phyloP scores from a whole-genome alignment of 495 filamentous ascomycete species.

The Penicilliopsis zonata region DNA sequence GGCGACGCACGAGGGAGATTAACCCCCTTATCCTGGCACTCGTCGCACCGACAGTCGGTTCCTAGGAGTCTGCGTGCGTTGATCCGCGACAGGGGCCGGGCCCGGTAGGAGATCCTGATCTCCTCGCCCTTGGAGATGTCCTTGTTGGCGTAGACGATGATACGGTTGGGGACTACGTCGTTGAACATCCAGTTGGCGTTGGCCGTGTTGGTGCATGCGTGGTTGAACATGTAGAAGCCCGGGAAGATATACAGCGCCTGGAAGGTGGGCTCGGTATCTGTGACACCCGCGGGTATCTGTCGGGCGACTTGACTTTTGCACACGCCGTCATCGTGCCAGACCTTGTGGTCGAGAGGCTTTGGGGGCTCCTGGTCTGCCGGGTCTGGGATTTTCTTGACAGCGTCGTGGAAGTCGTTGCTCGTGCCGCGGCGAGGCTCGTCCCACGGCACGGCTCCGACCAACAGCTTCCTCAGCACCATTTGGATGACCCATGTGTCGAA shows the following conservation, averaged over 20 bases:
- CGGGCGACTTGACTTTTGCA: too few species aligned
- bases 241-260: slow-evolving; percentile 17
- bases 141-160: slow-evolving; percentile 16
- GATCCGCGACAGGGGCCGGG: not conserved
- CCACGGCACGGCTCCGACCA: slow-evolving; percentile 17
- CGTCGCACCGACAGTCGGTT: not conserved
- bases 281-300: slow-evolving; percentile 1
- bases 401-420: not conserved
- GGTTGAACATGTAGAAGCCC: slow-evolving; percentile 23
- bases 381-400: slow-evolving; percentile 5
- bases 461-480: slow-evolving; percentile 16
- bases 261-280: slow-evolving; percentile 11
- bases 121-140: slow-evolving; percentile 16
- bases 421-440: slow-evolving; percentile 9
- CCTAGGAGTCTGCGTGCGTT: not conserved
- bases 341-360: slow-evolving; percentile 1
- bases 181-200: slow-evolving; percentile 20
- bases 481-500: slow-evolving; percentile 32
- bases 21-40: slow-evolving; percentile 1
- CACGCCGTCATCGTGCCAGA: too few species aligned
- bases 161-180: slow-evolving; percentile 12
- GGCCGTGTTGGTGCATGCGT: slow-evolving; percentile 7
- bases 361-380: slow-evolving; percentile 4
- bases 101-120: slow-evolving; percentile 15
- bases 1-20: not conserved